phyloP scores from a whole-genome alignment of 2,329 filamentous ascomycete species.

The Arthrocladium fulminans region DNA sequence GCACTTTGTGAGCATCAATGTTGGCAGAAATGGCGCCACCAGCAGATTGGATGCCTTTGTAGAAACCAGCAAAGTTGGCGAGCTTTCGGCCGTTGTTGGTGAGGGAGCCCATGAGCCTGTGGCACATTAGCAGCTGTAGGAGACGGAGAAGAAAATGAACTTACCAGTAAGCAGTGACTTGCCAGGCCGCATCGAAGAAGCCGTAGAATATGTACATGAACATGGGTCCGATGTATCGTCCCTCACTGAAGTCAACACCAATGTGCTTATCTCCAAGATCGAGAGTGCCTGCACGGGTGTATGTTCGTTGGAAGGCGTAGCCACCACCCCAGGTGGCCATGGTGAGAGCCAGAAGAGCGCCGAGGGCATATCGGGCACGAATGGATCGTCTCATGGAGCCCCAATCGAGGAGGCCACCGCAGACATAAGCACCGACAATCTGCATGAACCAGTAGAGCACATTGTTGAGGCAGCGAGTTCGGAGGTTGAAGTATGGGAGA shows the following conservation, averaged over 20 bases:
- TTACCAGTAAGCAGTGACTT: conserved; percentile 81
- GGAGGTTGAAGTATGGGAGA: conserved; percentile 59
- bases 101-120: conserved; percentile 72
- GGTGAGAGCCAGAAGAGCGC: conserved; percentile 57
- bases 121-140: background rate
- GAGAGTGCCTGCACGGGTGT: conserved; percentile 37
- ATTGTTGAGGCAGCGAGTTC: conserved; percentile 67
- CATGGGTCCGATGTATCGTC: conserved; percentile 67
- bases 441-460: conserved; percentile 72
- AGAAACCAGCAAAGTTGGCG: conserved; percentile 75
- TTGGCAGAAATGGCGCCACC: conserved; percentile 67
- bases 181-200: conserved; percentile 82
- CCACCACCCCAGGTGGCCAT: conserved; percentile 77
- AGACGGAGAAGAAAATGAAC: conserved; percentile 15
- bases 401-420: conserved; percentile 63
- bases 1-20: conserved; percentile 50
- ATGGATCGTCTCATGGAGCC: conserved; percentile 51
- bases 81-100: conserved; percentile 80
- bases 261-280: conserved; percentile 20
- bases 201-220: conserved; percentile 88
- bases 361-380: conserved; percentile 58
- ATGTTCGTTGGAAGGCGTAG: conserved; percentile 63
- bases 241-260: conserved; percentile 55
- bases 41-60: conserved; percentile 73
- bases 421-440: conserved; percentile 64